Conservation (phyloP, 768 basidiomycete genomes). For the Cyathus striatus region DNA sequence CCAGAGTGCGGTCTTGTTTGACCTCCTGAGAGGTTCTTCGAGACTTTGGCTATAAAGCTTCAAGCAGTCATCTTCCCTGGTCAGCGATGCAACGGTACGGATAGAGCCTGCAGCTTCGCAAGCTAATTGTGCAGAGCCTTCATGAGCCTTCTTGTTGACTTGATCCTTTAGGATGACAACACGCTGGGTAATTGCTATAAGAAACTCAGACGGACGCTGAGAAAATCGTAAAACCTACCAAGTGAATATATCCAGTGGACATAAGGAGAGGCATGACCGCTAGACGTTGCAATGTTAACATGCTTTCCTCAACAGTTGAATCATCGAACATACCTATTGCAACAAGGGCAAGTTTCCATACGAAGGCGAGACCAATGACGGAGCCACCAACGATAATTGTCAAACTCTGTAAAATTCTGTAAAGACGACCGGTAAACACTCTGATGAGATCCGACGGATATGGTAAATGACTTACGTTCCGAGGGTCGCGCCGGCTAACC, state of each 20-base stretch:
- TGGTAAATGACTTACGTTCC: slow-evolving; percentile 52
- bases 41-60: slow-evolving; percentile 64
- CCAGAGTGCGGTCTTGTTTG: slow-evolving; percentile 60
- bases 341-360: slow-evolving; percentile 78
- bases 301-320: not conserved
- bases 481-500: slow-evolving; percentile 82
- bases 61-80: slow-evolving; percentile 78
- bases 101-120: slow-evolving; percentile 91
- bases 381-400: slow-evolving; percentile 67
- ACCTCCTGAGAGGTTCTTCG: slow-evolving; percentile 61
- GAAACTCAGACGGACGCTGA: not conserved
- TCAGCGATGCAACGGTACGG: slow-evolving; percentile 84
- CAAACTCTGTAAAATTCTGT: slow-evolving; percentile 72
- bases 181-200: slow-evolving; percentile 28
- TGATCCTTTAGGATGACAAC: slow-evolving; percentile 89
- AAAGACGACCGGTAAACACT: not conserved
- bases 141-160: slow-evolving; percentile 75
- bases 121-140: slow-evolving; percentile 78
- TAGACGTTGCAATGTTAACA: slow-evolving; percentile 17
- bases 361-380: slow-evolving; percentile 72
- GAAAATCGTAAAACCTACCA: slow-evolving; percentile 33
- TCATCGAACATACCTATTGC: slow-evolving; percentile 50
- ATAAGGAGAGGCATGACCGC: slow-evolving; percentile 68
- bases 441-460: not conserved
- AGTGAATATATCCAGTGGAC: slow-evolving; percentile 77